These are phyloP conservation scores for Ploettnerulaceae sp. DNA, from an alignment of 2,329 filamentous ascomycete species.

Conservation along the genomic window DNA sequence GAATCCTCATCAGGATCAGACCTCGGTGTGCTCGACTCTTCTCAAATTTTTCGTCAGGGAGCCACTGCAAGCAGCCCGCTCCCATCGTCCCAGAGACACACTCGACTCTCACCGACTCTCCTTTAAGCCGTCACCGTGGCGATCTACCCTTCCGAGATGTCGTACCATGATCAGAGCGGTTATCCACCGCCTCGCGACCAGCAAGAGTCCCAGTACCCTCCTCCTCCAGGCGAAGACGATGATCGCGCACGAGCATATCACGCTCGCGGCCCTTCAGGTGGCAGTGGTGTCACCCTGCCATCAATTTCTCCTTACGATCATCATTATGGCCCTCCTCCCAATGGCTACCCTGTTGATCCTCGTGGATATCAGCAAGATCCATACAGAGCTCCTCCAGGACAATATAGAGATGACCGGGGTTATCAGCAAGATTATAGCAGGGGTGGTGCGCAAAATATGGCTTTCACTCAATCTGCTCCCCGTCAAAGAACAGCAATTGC, in stretches of 20 bases:
- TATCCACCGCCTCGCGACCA: slow-evolving; percentile 30
- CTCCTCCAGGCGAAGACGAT: slow-evolving; percentile 33
- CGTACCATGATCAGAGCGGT: slow-evolving; percentile 30
- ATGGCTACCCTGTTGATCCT: slow-evolving; percentile 27
- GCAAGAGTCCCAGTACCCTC: slow-evolving; percentile 27
- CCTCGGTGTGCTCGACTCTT: background rate
- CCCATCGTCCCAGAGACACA: background rate
- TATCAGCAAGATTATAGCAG: slow-evolving; percentile 29
- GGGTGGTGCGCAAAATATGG: slow-evolving; percentile 29
- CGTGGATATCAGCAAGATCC: slow-evolving; percentile 26
- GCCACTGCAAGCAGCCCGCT: background rate
- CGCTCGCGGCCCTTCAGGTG: slow-evolving; percentile 25
- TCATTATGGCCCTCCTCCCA: slow-evolving; percentile 23
- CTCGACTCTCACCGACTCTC: background rate
- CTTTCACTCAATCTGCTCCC: slow-evolving; percentile 45
- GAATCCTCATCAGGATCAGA: background rate
- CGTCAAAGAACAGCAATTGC: slow-evolving; percentile 57
- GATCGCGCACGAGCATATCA: slow-evolving; percentile 32
- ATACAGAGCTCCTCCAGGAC: slow-evolving; percentile 24
- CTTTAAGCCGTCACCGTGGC: slow-evolving; percentile 25
- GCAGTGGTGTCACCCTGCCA: slow-evolving; percentile 29
- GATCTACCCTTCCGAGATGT: slow-evolving; percentile 31
- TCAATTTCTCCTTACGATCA: slow-evolving; percentile 33
- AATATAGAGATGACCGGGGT: slow-evolving; percentile 28
- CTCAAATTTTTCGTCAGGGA: background rate